phyloP scores from a whole-genome alignment of 1,284 basidiomycete species.

The Ustilago vetiveriae region DNA sequence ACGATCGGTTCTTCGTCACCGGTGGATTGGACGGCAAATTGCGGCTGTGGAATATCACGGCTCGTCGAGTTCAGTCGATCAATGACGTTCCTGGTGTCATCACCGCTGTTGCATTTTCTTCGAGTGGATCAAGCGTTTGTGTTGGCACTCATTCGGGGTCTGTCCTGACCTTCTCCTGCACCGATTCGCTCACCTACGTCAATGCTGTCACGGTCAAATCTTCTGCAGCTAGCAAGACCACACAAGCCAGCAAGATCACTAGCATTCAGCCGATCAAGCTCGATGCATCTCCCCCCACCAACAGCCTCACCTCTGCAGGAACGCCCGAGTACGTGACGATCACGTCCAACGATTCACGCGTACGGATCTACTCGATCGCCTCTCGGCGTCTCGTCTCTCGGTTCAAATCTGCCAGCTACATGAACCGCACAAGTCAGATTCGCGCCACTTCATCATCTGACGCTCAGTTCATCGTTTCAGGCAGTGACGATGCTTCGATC shows the following conservation, averaged over 20 bases:
- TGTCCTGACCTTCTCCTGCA: constrained; percentile 61
- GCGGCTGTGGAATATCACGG: constrained; percentile 66
- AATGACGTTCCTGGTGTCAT: constrained; percentile 66
- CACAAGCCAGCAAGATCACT: constrained; percentile 67
- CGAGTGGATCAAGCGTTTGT: constrained; percentile 62
- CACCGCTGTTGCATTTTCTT: constrained; percentile 66
- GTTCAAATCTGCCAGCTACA: constrained; percentile 49
- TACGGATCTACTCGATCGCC: constrained; percentile 65
- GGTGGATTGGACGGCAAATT: constrained; percentile 68
- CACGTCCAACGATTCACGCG: constrained; percentile 68
- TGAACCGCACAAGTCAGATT: constrained; percentile 63
- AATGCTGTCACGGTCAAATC: constrained; percentile 62
- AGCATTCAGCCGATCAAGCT: constrained; percentile 58
- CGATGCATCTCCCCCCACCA: constrained; percentile 8
- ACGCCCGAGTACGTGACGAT: constrained; percentile 63
- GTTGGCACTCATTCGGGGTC: constrained; percentile 66
- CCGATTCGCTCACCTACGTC: constrained; percentile 57
- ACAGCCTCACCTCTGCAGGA: background rate
- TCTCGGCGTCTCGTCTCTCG: constrained; percentile 53
- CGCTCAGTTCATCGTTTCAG: constrained; percentile 63
- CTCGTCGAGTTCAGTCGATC: constrained; percentile 43
- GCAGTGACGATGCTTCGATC: constrained; percentile 64
- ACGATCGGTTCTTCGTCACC: constrained; percentile 68
- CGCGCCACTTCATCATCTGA: constrained; percentile 64
- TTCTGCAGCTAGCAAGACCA: constrained; percentile 60